phyloP scores from a whole-genome alignment of 179 eudicot genomes.

The Spergularia azorica region DNA sequence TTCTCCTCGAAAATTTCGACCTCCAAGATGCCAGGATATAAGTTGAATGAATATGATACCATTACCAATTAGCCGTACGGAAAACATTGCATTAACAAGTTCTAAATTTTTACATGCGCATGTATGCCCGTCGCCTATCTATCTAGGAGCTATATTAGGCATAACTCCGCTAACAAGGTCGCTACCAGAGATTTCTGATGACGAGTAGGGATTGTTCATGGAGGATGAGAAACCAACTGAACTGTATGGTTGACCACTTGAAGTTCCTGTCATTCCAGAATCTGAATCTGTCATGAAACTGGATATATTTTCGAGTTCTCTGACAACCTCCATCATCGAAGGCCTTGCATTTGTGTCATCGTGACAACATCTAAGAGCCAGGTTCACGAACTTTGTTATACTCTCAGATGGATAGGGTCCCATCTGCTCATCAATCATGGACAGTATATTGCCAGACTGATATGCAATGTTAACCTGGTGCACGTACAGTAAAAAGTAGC shows the following conservation, averaged over 20 bases:
- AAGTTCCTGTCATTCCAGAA: conserved; percentile 27
- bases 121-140: neutral
- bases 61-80: neutral
- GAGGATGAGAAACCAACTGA: conserved; percentile 22
- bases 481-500: neutral
- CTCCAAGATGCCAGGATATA: no score
- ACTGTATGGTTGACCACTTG: conserved; percentile 8
- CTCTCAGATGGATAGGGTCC: conserved; percentile 71
- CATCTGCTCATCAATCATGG: conserved; percentile 56
- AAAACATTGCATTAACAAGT: neutral
- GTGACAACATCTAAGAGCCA: conserved; percentile 67
- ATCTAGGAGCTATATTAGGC: conserved; percentile 55
- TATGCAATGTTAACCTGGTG: conserved; percentile 55
- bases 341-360: conserved; percentile 65
- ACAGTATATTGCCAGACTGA: conserved; percentile 53
- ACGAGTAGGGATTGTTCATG: conserved; percentile 36
- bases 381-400: conserved; percentile 48
- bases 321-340: conserved; percentile 63
- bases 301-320: conserved; percentile 61
- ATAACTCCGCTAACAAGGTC: conserved; percentile 64
- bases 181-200: conserved; percentile 47
- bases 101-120: neutral
- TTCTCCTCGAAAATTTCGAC: no score
- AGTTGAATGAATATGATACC: no score
- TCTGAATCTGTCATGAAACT: conserved; percentile 53